Evolutionary conservation across 164 flowering plant species (phyloP), one percentile per base, ranked within the genome.

Genomic region (Stephania cephalantha): DNA sequence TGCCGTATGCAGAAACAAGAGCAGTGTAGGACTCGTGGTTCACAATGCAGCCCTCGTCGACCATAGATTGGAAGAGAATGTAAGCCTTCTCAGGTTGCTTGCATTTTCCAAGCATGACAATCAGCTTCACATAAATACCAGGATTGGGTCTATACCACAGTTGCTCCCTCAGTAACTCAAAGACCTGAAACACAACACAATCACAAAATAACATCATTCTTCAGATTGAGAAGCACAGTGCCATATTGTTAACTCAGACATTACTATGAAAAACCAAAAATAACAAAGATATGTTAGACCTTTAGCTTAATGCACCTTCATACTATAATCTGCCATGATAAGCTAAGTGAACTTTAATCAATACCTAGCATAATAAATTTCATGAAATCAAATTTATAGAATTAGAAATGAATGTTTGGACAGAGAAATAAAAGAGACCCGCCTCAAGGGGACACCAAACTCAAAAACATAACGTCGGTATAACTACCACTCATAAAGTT

Each of bases 81-180:
- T 80, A 86, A 1, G 99, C 98, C 75, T 85, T 91, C 74, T 92
- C 90, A 13, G 97, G 96, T 77, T 95, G 93, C 85, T 89, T 95
- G 83, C 98, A 95, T 84, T 95, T 93, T 74, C 99, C 99, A 72
- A 95, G 95, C 97, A 95, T 95, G 77, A 92, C 95, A 65, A 95
- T 93, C 13, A 95, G 87, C 85, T 92, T 93, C 78, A 93, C 77
- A 80, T 92, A 93, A 50, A 89, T 80, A 50, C 89, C 93, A 74
- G 89, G 1, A 71, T 87, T 83, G 20, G 99, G 98, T 78, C 84
- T 86, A 89, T 93, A 95, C 99, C 97, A 93, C 8, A 91, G 84
- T 83, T 95, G 99, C 86, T 93, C 95, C 1, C 85, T 88, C 29
- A 95, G 83, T 70, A 95, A 85, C 64, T 91, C 98, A 76, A 95